Evolutionary conservation across 352 stramenopile genomes (phyloP).

Genomic region (Phytopythium vexans): DNA sequence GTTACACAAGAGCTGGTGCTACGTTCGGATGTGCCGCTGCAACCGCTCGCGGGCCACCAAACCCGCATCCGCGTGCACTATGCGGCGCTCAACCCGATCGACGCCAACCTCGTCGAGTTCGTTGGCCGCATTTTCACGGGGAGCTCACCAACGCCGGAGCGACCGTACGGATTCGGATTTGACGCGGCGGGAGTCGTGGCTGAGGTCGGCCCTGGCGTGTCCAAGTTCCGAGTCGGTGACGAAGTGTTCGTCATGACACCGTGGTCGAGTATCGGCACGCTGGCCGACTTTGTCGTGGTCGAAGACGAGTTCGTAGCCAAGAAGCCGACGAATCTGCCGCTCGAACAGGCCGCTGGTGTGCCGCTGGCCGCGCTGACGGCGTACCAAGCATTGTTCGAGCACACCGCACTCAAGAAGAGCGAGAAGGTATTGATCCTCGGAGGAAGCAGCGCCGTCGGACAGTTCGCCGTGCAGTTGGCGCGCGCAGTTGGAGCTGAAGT

Average conservation of each 20-base stretch:
- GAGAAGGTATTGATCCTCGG: slow-evolving; percentile 28
- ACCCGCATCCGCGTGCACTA: no score
- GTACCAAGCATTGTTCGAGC: slow-evolving; percentile 11
- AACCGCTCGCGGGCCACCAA: no score
- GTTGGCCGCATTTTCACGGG: no score
- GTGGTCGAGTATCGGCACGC: slow-evolving; percentile 4
- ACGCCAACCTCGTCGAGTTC: no score
- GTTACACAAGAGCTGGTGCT: no score
- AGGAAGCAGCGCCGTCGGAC: slow-evolving; percentile 40
- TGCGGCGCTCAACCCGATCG: no score
- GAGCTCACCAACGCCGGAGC: slow-evolving; percentile 9
- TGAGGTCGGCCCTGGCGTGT: slow-evolving; percentile 14
- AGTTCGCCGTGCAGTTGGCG: slow-evolving; percentile 40
- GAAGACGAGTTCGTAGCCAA: slow-evolving; percentile 9
- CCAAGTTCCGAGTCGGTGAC: slow-evolving; percentile 10
- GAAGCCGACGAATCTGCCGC: slow-evolving; percentile 19
- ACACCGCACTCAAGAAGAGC: slow-evolving; percentile 5
- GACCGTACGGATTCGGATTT: slow-evolving; percentile 19
- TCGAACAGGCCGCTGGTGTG: slow-evolving; percentile 18
- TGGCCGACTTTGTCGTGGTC: slow-evolving; percentile 22
- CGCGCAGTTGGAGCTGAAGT: slow-evolving; percentile 13
- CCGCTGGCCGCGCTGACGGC: slow-evolving; percentile 16
- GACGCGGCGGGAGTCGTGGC: slow-evolving; percentile 19
- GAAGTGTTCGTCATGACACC: slow-evolving; percentile 10
- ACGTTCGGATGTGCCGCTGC: no score